A percentile compares a stretch with the other conserved stretches of the same genome.
These are phyloP conservation scores for Cladosporium sp. DNA, from an alignment of 2,329 filamentous ascomycete genomes.

Conservation along the genomic window DNA sequence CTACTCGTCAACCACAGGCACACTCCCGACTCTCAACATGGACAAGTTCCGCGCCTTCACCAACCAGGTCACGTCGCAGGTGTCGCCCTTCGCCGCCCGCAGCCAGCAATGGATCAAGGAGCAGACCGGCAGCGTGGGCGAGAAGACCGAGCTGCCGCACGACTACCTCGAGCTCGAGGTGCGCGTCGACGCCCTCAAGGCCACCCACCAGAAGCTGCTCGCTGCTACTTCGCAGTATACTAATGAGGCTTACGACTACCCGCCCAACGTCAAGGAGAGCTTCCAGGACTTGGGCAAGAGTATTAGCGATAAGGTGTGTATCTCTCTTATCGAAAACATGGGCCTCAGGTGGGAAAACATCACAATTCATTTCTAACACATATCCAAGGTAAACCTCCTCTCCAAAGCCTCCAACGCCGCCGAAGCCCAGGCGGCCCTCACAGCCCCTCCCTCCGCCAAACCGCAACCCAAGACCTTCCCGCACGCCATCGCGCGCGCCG, in stretches of 20 bases:
- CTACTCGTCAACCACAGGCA: conserved; percentile 8
- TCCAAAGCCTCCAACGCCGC: conserved; percentile 80
- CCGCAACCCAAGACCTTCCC: conserved; percentile 98
- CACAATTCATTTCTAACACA: too few relatives aligned
- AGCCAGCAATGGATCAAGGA: conserved; percentile 98
- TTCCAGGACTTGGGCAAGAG: conserved; percentile 95
- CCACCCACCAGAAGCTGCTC: conserved; percentile 95
- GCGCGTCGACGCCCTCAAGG: conserved; percentile 94
- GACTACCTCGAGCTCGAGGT: conserved; percentile 99
- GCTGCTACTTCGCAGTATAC: conserved; percentile 94
- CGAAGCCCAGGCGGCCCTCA: conserved; percentile 91
- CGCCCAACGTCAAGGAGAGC: conserved; percentile 95
- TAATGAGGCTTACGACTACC: conserved; percentile 86
- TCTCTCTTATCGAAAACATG: too few relatives aligned
- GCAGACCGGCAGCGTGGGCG: conserved; percentile 89
- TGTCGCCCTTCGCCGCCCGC: conserved; percentile 88
- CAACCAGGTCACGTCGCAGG: conserved; percentile 64
- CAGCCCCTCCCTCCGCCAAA: conserved; percentile 83
- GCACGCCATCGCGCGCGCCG: conserved; percentile 90
- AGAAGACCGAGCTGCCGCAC: conserved; percentile 96
- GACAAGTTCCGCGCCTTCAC: conserved; percentile 64
- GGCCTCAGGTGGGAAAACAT: background rate
- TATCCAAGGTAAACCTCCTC: conserved; percentile 60
- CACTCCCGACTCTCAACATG: conserved; percentile 43
- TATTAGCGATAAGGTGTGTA: conserved; percentile 81